These are phyloP conservation scores for Solanum tarijense DNA, from an alignment of 257 asterid genomes.

Conservation along the genomic window DNA sequence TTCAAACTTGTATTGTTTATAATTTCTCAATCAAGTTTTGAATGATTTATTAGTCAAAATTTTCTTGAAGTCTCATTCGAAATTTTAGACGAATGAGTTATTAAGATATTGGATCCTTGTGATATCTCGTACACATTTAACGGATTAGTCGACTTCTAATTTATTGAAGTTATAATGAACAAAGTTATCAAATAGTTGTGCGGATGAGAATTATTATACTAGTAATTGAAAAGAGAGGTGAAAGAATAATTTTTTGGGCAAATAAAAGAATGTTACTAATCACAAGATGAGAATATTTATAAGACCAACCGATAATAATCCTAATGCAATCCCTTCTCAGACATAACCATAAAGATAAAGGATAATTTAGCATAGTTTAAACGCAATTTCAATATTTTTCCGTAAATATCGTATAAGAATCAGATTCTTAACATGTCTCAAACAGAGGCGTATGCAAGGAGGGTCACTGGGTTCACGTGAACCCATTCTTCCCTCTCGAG, in stretches of 20 bases:
- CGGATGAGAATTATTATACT: background rate
- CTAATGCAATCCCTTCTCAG: background rate
- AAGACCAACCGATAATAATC: background rate
- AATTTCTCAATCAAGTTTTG: background rate
- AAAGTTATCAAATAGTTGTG: background rate
- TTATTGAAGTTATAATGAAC: background rate
- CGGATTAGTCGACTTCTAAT: background rate
- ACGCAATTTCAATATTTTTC: too few species aligned
- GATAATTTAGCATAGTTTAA: background rate
- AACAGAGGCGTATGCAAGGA: too few species aligned
- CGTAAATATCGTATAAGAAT: too few species aligned
- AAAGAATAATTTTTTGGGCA: background rate
- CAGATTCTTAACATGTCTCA: background rate
- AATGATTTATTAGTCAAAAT: background rate
- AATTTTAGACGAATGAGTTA: background rate
- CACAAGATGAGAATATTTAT: background rate
- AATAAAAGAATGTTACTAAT: background rate
- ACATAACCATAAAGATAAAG: background rate
- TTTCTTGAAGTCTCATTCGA: background rate
- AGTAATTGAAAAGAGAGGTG: background rate
- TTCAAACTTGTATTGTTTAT: background rate
- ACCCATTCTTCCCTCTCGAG: too few species aligned
- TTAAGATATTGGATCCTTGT: background rate
- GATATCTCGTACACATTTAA: background rate
- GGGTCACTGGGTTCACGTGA: too few species aligned